Evolutionary conservation across 495 filamentous ascomycete genomes (phyloP).

Genomic region (Neurospora discreta): DNA sequence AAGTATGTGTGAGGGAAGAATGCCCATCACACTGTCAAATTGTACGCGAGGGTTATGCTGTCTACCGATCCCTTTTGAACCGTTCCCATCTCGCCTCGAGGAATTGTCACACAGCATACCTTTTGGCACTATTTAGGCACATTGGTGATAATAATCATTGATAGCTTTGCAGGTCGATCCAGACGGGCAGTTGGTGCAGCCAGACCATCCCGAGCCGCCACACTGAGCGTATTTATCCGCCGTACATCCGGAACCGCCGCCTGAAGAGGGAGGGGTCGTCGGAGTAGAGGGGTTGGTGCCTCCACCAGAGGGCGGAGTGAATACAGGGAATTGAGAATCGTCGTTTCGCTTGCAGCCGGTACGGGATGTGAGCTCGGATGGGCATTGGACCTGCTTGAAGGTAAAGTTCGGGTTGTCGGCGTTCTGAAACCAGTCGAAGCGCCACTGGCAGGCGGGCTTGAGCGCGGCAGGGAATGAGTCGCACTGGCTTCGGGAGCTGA

Average conservation of each 20-base stretch:
- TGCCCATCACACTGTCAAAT: not conserved
- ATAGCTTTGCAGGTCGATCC: constrained; percentile 15
- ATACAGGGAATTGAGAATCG: constrained; percentile 21
- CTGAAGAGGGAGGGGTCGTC: not conserved
- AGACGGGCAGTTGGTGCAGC: constrained; percentile 19
- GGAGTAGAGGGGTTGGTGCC: not conserved
- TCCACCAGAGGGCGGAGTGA: constrained; percentile 7
- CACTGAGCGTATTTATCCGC: constrained; percentile 29
- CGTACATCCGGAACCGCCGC: constrained; percentile 4
- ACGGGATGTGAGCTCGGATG: constrained; percentile 37
- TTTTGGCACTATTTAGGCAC: constrained; percentile 3
- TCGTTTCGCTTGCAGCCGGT: constrained; percentile 35
- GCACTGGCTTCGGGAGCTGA: constrained; percentile 37
- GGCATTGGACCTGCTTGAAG: constrained; percentile 44
- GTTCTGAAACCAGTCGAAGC: constrained; percentile 49
- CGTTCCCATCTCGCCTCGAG: not conserved
- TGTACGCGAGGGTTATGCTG: not conserved
- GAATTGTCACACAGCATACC: not conserved
- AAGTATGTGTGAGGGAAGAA: not conserved
- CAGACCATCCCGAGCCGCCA: constrained; percentile 23
- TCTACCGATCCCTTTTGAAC: not conserved
- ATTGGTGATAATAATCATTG: constrained; percentile 22
- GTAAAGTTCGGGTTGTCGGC: constrained; percentile 45
- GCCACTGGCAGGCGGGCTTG: constrained; percentile 44
- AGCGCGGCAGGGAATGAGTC: constrained; percentile 37